phyloP scores from a whole-genome alignment of 140 eudicot species.

The Anethum foeniculum region DNA sequence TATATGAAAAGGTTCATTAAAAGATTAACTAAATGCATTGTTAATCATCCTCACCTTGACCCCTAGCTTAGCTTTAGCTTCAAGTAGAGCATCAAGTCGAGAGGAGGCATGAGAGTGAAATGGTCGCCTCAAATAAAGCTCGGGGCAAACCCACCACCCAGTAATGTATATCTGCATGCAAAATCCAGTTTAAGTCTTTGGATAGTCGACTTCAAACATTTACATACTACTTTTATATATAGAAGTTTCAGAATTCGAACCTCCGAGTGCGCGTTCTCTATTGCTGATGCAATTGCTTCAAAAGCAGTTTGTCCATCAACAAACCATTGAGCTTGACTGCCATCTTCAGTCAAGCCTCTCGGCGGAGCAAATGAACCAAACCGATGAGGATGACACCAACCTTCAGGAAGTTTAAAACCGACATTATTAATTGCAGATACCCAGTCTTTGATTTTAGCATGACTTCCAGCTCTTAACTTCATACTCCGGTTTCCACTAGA shows the following conservation, averaged over 20 bases:
- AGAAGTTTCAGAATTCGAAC: slow-evolving; percentile 24
- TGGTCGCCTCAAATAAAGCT: slow-evolving; percentile 81
- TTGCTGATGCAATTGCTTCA: slow-evolving; percentile 83
- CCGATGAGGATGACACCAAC: slow-evolving; percentile 87
- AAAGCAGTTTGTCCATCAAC: slow-evolving; percentile 87
- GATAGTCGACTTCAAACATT: neutral
- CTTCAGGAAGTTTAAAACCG: slow-evolving; percentile 53
- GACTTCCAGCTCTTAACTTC: slow-evolving; percentile 66
- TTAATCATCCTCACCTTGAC: slow-evolving; percentile 53
- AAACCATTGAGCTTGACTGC: slow-evolving; percentile 94
- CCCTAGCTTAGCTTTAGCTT: slow-evolving; percentile 95
- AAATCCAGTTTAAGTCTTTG: slow-evolving; percentile 8
- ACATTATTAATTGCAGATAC: slow-evolving; percentile 68
- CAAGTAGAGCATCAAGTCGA: slow-evolving; percentile 77
- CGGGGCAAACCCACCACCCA: slow-evolving; percentile 99
- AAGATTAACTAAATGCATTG: neutral
- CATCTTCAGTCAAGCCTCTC: slow-evolving; percentile 68
- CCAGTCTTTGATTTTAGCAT: slow-evolving; percentile 66
- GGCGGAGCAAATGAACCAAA: slow-evolving; percentile 86
- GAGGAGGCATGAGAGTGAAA: slow-evolving; percentile 58
- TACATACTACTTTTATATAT: neutral
- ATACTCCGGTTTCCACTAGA: slow-evolving; percentile 61
- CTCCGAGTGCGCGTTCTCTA: slow-evolving; percentile 88
- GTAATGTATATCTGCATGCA: slow-evolving; percentile 76
- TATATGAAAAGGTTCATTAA: neutral